Conservation (phyloP, 257 asterid species). For the Solanum commersonii region DNA sequence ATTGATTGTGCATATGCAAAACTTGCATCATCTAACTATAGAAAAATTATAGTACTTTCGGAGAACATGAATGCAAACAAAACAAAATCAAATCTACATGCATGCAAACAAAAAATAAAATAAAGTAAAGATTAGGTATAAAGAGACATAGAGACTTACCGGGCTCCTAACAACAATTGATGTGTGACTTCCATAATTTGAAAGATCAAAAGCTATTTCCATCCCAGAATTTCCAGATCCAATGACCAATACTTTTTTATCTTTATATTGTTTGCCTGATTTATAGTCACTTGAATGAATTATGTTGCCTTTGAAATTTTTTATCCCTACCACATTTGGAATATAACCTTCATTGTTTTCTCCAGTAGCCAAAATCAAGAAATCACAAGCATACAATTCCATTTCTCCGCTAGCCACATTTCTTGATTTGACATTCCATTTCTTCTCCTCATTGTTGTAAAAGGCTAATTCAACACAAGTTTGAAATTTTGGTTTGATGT, state of each 20-base stretch:
- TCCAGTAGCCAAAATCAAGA: slow-evolving; percentile 44
- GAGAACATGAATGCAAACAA: background rate
- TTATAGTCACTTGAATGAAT: slow-evolving; percentile 28
- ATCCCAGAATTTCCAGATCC: slow-evolving; percentile 67
- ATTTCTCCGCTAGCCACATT: background rate
- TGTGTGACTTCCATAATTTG: slow-evolving; percentile 29
- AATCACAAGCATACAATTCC: slow-evolving; percentile 16
- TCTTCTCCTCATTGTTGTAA: background rate
- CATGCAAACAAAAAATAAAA: background rate
- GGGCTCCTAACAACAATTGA: slow-evolving; percentile 42
- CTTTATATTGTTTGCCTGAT: slow-evolving; percentile 11
- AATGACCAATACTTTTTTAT: slow-evolving; percentile 33
- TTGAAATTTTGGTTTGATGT: slow-evolving; percentile 5
- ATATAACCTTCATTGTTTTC: slow-evolving; percentile 32
- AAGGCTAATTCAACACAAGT: slow-evolving; percentile 17
- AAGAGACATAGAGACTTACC: background rate
- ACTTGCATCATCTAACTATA: background rate
- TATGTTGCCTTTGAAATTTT: slow-evolving; percentile 23
- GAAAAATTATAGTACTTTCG: no score
- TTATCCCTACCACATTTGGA: slow-evolving; percentile 21
- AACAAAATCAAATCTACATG: background rate
- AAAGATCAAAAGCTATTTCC: slow-evolving; percentile 55
- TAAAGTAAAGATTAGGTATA: background rate
- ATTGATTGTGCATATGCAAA: background rate
- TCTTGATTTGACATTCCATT: slow-evolving; percentile 20